Evolutionary conservation across 2,329 filamentous ascomycete species (phyloP).

Genomic region (Colletotrichum australisinense): DNA sequence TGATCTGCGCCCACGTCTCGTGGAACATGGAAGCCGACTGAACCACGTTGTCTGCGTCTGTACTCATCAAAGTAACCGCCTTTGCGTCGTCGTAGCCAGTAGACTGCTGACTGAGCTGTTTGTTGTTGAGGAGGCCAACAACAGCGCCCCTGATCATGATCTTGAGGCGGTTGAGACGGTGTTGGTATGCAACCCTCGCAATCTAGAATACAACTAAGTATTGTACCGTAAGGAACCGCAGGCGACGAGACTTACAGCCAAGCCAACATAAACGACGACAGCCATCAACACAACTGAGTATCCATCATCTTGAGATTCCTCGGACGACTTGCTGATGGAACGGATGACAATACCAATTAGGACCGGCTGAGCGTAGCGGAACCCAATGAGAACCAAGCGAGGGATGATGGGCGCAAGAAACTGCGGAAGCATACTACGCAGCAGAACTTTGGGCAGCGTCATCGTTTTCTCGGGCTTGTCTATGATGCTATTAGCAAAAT

Average conservation of each 20-base stretch:
- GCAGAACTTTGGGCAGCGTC: constrained; percentile 1
- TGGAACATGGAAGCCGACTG: constrained; percentile 32
- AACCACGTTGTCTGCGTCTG: constrained; percentile 29
- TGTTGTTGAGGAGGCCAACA: constrained; percentile 18
- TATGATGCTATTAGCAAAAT: neutral
- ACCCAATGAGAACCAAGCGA: constrained; percentile 8
- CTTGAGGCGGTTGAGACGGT: constrained; percentile 16
- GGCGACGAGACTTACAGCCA: neutral
- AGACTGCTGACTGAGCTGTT: neutral
- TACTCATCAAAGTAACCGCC: constrained; percentile 35
- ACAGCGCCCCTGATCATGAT: constrained; percentile 10
- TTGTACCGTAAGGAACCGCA: too few species aligned
- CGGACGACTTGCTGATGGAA: neutral
- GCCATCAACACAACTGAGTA: neutral
- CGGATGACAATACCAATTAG: constrained; percentile 11
- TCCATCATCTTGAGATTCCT: neutral
- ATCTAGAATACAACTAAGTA: neutral
- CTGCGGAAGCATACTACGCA: neutral
- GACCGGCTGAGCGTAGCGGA: constrained; percentile 21
- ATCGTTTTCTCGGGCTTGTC: constrained; percentile 8
- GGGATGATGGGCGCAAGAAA: constrained; percentile 12
- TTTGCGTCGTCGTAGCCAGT: neutral
- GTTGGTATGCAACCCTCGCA: neutral
- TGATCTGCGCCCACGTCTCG: constrained; percentile 38
- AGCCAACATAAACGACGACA: constrained; percentile 5